phyloP scores from a whole-genome alignment of 495 filamentous ascomycete genomes.

The Elaphomyces granulatus region DNA sequence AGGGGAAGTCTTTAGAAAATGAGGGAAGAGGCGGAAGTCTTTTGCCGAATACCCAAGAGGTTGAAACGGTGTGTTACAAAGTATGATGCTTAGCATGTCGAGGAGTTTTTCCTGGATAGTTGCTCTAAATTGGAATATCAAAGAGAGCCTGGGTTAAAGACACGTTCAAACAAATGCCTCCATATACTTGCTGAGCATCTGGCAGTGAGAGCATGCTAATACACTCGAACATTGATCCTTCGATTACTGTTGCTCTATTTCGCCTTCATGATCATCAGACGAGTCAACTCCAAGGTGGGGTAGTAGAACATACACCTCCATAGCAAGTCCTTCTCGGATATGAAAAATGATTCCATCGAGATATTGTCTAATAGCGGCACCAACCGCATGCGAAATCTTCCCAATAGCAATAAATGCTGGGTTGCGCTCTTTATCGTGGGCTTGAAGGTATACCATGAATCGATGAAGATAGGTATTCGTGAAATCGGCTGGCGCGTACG shows the following conservation, averaged over 20 bases:
- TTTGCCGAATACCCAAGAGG: slow-evolving; percentile 75
- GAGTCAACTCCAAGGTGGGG: too few relatives aligned
- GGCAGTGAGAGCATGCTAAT: slow-evolving; percentile 92
- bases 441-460: slow-evolving; percentile 92
- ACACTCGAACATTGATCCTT: slow-evolving; percentile 91
- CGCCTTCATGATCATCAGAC: slow-evolving; percentile 36
- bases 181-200: slow-evolving; percentile 96
- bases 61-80: slow-evolving; percentile 82
- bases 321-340: slow-evolving; percentile 75
- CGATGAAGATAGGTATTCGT: slow-evolving; percentile 69
- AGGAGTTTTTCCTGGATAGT: slow-evolving; percentile 88
- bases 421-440: slow-evolving; percentile 80
- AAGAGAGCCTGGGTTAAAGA: slow-evolving; percentile 89
- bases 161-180: slow-evolving; percentile 80
- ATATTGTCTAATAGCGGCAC: slow-evolving; percentile 84
- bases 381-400: slow-evolving; percentile 88
- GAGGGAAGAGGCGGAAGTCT: slow-evolving; percentile 53
- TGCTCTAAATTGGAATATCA: slow-evolving; percentile 92
- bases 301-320: slow-evolving; percentile 46
- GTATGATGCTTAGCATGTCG: slow-evolving; percentile 85
- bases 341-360: slow-evolving; percentile 85
- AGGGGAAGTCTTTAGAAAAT: slow-evolving; percentile 68
- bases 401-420: slow-evolving; percentile 90
- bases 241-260: slow-evolving; percentile 53
- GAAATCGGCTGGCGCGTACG: slow-evolving; percentile 81